Conservation (phyloP, 768 basidiomycete species). For the Auriculariales sp. region DNA sequence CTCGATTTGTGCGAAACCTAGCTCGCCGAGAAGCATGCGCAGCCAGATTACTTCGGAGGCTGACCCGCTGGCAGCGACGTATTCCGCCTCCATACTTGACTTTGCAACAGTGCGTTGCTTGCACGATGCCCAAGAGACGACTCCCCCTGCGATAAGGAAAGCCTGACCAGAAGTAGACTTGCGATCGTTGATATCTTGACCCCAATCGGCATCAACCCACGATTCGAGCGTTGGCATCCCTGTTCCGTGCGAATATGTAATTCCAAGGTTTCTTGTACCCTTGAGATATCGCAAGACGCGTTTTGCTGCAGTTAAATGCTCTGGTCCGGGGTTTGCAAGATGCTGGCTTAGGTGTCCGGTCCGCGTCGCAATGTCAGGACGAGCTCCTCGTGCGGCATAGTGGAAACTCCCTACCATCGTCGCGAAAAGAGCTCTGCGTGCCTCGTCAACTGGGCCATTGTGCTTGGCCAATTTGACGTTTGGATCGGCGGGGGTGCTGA, state of each 20-base stretch:
- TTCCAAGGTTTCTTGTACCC: background rate
- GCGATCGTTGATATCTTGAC: conserved; percentile 8
- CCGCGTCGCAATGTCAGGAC: conserved; percentile 10
- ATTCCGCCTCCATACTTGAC: conserved; percentile 14
- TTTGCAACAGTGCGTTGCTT: conserved; percentile 11
- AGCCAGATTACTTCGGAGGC: background rate
- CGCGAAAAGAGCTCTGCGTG: conserved; percentile 7
- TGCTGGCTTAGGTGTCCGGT: conserved; percentile 10
- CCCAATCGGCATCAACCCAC: conserved; percentile 10
- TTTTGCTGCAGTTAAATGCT: conserved; percentile 1
- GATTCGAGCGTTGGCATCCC: conserved; percentile 1
- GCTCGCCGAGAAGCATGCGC: background rate
- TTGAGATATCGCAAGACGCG: conserved; percentile 1
- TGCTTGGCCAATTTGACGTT: conserved; percentile 1
- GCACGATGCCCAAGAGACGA: conserved; percentile 10
- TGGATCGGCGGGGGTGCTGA: background rate
- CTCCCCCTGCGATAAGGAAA: conserved; percentile 8
- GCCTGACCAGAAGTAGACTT: conserved; percentile 11
- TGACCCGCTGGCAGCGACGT: conserved; percentile 9
- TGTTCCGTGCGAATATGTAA: background rate
- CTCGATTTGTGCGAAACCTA: background rate
- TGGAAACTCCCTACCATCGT: conserved; percentile 16
- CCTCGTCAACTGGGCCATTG: background rate
- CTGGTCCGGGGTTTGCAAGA: background rate
- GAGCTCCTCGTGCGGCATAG: conserved; percentile 11